These are phyloP conservation scores for Sherardia arvensis DNA, from an alignment of 257 asterid genomes.

Conservation along the genomic window DNA sequence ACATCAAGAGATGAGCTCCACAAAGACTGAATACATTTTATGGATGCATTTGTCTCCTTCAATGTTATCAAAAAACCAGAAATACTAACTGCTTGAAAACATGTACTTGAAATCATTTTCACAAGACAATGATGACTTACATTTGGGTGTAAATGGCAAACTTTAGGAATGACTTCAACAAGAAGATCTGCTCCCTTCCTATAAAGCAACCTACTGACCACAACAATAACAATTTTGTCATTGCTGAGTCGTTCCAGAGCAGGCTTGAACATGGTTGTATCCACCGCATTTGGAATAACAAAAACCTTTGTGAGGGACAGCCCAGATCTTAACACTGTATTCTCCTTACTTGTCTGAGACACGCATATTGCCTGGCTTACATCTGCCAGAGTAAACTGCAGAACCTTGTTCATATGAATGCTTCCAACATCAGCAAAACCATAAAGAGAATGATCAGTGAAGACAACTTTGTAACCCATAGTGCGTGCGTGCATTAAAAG, in stretches of 20 bases:
- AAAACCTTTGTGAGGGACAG: conserved; percentile 92
- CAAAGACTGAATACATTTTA: background rate
- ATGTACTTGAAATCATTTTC: too few species aligned
- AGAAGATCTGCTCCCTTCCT: conserved; percentile 92
- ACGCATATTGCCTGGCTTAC: conserved; percentile 95
- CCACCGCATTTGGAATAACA: conserved; percentile 95
- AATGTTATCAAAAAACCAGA: too few species aligned
- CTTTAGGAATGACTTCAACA: conserved; percentile 95
- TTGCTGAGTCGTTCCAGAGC: conserved; percentile 53
- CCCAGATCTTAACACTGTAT: conserved; percentile 86
- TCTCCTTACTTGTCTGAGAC: conserved; percentile 94
- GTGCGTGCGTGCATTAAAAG: conserved; percentile 94
- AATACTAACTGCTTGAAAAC: background rate
- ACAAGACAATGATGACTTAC: conserved; percentile 28
- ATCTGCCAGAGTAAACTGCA: conserved; percentile 91
- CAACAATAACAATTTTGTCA: conserved; percentile 70
- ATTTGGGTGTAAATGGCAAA: conserved; percentile 73
- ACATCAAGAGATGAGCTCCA: background rate
- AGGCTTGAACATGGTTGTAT: conserved; percentile 95
- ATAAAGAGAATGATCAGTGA: conserved; percentile 96
- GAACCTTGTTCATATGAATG: conserved; percentile 94
- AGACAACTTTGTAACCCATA: conserved; percentile 90
- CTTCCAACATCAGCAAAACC: conserved; percentile 97
- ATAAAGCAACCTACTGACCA: conserved; percentile 88
- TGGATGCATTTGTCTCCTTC: background rate